These are phyloP conservation scores for Musa balbisiana DNA, from an alignment of 202 grass and related monocot species.

Conservation along the genomic window DNA sequence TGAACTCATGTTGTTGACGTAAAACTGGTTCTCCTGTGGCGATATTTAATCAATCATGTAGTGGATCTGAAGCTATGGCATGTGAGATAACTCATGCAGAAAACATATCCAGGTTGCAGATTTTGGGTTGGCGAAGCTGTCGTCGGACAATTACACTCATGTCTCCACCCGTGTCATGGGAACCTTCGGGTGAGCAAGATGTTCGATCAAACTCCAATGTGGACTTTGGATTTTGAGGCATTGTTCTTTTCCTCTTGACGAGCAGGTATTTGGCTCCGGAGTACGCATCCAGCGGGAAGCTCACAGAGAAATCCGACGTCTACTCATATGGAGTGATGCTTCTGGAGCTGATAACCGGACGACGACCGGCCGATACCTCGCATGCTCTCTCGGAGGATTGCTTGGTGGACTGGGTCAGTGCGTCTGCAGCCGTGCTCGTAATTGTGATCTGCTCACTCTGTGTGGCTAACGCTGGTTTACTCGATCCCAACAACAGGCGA, in stretches of 20 bases:
- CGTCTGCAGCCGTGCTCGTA: background rate
- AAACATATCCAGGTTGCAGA: slow-evolving; percentile 5
- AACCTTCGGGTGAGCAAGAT: slow-evolving; percentile 7
- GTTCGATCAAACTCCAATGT: background rate
- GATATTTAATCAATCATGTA: too few relatives aligned
- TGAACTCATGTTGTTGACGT: too few relatives aligned
- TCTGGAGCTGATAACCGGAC: slow-evolving; percentile 5
- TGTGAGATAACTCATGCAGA: background rate
- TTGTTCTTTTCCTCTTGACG: background rate
- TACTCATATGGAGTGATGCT: slow-evolving; percentile 8
- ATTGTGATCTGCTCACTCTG: background rate
- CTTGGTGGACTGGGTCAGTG: background rate
- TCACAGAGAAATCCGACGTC: slow-evolving; percentile 5
- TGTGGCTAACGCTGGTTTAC: too few relatives aligned
- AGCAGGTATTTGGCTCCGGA: slow-evolving; percentile 7
- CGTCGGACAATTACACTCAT: background rate
- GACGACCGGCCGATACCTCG: background rate
- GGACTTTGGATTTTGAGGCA: background rate
- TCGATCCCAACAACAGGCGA: background rate
- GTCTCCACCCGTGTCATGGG: slow-evolving; percentile 6
- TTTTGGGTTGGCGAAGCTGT: slow-evolving; percentile 6
- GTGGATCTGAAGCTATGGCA: too few relatives aligned
- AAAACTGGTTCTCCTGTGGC: too few relatives aligned
- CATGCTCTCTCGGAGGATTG: background rate
- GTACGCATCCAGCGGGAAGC: slow-evolving; percentile 9